Conservation (phyloP, 352 stramenopile species). For the Thraustochytrium sp. region DNA sequence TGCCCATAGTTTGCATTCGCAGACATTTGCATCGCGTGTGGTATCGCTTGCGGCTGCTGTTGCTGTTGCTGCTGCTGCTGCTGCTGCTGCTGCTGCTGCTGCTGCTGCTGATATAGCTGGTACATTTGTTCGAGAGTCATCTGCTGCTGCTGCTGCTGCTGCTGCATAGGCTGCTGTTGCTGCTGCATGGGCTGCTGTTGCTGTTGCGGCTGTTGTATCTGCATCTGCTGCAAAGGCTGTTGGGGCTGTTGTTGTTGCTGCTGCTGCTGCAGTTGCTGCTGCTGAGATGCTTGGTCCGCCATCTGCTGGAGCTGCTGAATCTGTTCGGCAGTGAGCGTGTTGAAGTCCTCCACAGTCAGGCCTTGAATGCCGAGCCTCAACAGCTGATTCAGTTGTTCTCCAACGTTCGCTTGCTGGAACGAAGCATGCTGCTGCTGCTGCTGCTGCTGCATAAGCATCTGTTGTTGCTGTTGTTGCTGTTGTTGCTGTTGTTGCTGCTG, state of each 20-base stretch:
- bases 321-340: too few relatives aligned
- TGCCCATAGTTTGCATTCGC: too few relatives aligned
- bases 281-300: neutral
- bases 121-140: neutral
- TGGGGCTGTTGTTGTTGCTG: neutral
- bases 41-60: neutral
- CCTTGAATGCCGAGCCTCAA: too few relatives aligned
- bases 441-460: slow-evolving; percentile 11
- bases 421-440: slow-evolving; percentile 9
- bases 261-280: neutral
- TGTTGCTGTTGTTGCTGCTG: neutral
- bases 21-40: neutral
- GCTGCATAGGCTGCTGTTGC: neutral
- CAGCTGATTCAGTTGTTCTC: too few relatives aligned
- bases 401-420: too few relatives aligned
- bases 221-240: neutral
- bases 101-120: neutral
- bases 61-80: neutral
- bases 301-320: neutral
- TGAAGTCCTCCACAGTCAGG: neutral
- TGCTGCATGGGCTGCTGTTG: neutral
- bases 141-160: neutral
- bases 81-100: neutral
- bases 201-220: neutral
- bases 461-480: neutral